These are phyloP conservation scores for Boletus vinaceobasis DNA, from an alignment of 768 basidiomycete genomes.

Conservation along the genomic window DNA sequence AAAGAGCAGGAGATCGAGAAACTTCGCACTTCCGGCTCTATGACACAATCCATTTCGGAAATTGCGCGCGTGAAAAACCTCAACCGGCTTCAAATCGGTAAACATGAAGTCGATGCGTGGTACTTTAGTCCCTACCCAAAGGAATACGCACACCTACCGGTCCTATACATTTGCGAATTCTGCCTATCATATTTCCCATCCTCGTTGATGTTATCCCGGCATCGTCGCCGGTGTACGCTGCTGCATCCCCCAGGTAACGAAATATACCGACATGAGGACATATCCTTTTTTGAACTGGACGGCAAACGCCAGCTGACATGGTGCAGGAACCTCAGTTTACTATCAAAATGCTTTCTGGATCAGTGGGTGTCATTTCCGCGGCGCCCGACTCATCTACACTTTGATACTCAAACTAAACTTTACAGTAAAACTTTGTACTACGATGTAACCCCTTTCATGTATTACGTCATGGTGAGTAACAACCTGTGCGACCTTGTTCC, in stretches of 20 bases:
- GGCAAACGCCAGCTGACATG: constrained; percentile 93
- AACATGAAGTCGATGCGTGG: constrained; percentile 99
- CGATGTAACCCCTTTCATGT: constrained; percentile 99
- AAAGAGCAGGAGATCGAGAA: constrained; percentile 99
- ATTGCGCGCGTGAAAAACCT: constrained; percentile 98
- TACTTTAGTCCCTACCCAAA: constrained; percentile 99
- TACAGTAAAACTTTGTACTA: constrained; percentile 95
- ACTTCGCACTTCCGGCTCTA: constrained; percentile 93
- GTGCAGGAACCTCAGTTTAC: constrained; percentile 93
- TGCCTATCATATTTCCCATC: constrained; percentile 93
- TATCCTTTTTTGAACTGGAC: constrained; percentile 98
- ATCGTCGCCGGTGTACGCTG: constrained; percentile 87
- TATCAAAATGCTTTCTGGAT: constrained; percentile 98
- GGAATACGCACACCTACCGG: constrained; percentile 93
- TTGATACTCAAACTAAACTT: constrained; percentile 20
- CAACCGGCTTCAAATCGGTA: constrained; percentile 93
- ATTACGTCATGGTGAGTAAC: constrained; percentile 89
- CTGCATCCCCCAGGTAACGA: constrained; percentile 98
- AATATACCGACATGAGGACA: constrained; percentile 96
- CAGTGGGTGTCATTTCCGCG: constrained; percentile 59
- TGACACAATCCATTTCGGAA: constrained; percentile 98
- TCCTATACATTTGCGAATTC: constrained; percentile 98
- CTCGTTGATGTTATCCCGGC: constrained; percentile 85
- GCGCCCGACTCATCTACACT: constrained; percentile 1
- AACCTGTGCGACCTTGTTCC: background rate